Base-by-base conservation (phyloP, 805 yeast genomes). In the Saccharomyces mikatae region DNA sequence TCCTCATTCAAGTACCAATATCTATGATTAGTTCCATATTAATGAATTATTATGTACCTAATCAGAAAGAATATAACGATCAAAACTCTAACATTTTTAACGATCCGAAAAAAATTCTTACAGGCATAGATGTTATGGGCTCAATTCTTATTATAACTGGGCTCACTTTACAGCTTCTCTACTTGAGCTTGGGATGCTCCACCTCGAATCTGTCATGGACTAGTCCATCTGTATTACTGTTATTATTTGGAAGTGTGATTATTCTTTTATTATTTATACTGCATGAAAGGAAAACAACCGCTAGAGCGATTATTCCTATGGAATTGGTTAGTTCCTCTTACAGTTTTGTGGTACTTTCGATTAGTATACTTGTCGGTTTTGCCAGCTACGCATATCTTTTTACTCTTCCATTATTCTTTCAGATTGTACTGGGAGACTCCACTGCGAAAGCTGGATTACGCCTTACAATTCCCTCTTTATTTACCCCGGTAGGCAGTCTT, bases 401-500 rank as follows among this genome's bases (percentile, higher is more conserved):
- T 60, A 70, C 74, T 4, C 58, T 76, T 1, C 80, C 79, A 1
- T 61, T 74, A 28, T 65, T 75, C 41, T 74, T 76, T 50, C 79
- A 76, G 56, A 65, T 76, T 21, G 74, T 71, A 1, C 60, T 73
- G 14, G 75, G 72, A 2, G 78, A 76, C 56, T 53, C 76, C 0
- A 67, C 76, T 1, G 66, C 78, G 3, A 61, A 61, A 56, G 75
- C 77, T 5, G 79, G 79, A 2, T 59, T 75, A 21, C 61, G 79
- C 52, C 62, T 76, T 44, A 71, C 74, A 2, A 67, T 73, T 21
- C 79, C 78, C 4, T 70, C 78, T 2, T 51, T 72, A 17, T 71
- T 72, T 41, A 74, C 76, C 1, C 75, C 78, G n/a, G 65, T 74
- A 27, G 79, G 79, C 4, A 73, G 78, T 2, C 53, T 76, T 21